phyloP scores from a whole-genome alignment of 148 eudicot species.

The Vaccinium macrocarpon region DNA sequence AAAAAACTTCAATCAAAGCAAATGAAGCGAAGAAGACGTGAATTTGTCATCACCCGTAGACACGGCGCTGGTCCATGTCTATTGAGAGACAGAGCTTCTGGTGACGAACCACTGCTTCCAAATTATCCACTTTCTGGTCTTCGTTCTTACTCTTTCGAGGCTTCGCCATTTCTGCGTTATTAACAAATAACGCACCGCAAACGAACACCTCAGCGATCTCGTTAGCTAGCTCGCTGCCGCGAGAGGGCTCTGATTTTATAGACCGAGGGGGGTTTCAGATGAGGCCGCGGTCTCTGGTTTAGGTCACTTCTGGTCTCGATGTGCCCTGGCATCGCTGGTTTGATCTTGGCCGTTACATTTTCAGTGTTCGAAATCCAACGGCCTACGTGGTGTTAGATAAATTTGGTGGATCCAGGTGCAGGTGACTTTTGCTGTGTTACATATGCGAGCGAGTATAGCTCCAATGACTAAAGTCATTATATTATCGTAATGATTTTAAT shows the following conservation, averaged over 20 bases:
- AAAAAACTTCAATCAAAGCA: too few species aligned
- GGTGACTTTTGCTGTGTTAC: background rate
- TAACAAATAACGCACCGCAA: too few species aligned
- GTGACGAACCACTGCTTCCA: slow-evolving; percentile 71
- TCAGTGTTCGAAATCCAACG: background rate
- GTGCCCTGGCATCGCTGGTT: slow-evolving; percentile 9
- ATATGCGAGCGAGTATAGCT: too few species aligned
- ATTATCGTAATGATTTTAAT: too few species aligned
- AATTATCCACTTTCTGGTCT: slow-evolving; percentile 52
- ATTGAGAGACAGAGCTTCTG: slow-evolving; percentile 94
- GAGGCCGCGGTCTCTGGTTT: background rate
- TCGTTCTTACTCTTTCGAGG: slow-evolving; percentile 69
- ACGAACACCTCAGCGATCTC: too few species aligned
- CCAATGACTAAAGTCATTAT: too few species aligned
- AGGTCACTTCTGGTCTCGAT: slow-evolving; percentile 14
- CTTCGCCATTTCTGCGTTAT: slow-evolving; percentile 53
- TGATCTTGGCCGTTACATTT: background rate
- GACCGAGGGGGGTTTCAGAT: background rate
- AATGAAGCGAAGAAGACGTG: too few species aligned
- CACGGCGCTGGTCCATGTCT: slow-evolving; percentile 67
- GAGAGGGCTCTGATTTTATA: background rate
- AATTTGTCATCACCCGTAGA: slow-evolving; percentile 52
- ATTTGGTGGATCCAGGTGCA: background rate
- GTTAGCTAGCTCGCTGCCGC: background rate
- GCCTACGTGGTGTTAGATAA: background rate